Evolutionary conservation across 192 early-diverging fungal species (phyloP), one percentile per base, ranked within the genome.

Genomic region (Spinellus fusiger): DNA sequence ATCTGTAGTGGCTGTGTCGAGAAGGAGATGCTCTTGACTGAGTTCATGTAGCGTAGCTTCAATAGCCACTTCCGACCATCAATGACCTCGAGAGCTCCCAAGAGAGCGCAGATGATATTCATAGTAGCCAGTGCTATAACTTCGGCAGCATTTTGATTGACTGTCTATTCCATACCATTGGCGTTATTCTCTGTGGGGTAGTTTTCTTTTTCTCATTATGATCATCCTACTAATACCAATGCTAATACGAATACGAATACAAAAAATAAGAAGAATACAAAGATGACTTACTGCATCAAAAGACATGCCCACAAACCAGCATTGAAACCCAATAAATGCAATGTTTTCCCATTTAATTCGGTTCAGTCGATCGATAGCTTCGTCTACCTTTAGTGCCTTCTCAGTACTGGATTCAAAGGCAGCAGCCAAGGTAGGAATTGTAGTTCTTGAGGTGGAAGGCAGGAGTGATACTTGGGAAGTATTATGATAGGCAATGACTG

Each of bases 261-360:
- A 33, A 48, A 59, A 32, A 28, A 54, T 33, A 44, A 56, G 35
- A 20, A 25, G 13, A 51, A 47, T 40, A 7, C 53, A 49, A 16
- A 1, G 28, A 23, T 3, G 10, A 53, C 65, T 64, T 73, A 65
- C 72, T 25, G 72, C 62, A 62, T 73, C 72, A 61, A 69, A 64
- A 28, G 63, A 48, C 72, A 74, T 74, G 46, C 52, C 60, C 2
- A 65, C 54, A 20, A 69, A 65, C 66, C 66, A 74, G 12, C 52
- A 26, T 34, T 74, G 72, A 40, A 69, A 74, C 1, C 72, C 72
- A 34, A 65, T 61, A 49, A 74, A 69, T 18, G 72, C 72, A 27
- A 74, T 62, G 25, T 74, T 74, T 47, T 74, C 72, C 66, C 67
- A 74, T 16, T 69, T 68, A 28, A 74, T 74, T 18, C 66, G 56